Evolutionary conservation across 2,329 filamentous ascomycete species (phyloP), one percentile per base, ranked within the genome.

Genomic region (Penicillium sp.): DNA sequence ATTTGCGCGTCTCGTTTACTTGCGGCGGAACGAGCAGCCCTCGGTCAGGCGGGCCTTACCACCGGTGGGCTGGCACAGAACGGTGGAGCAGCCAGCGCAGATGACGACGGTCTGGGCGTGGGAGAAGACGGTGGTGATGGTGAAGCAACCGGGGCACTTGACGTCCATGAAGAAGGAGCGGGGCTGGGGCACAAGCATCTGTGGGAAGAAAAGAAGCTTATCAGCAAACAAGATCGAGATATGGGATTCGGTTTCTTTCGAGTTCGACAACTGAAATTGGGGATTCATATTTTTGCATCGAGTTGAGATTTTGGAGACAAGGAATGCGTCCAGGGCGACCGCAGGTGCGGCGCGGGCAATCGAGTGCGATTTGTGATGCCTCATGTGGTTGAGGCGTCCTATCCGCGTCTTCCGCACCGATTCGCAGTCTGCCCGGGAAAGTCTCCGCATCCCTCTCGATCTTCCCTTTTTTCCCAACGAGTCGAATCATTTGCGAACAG

Each of bases 131-230:
- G 93, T 98, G 76, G 93, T 98, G 84, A 98, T 98, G 77, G 90
- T 96, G 86, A 97, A 98, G 88, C 93, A 98, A 71, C 93, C 93
- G 75, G 93, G 93, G 88, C 93, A 98, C 87, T 98, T 98, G 82
- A 98, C 93, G 75, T 98, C 93, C 93, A 98, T 98, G 88, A 98
- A 98, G 88, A 97, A 98, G 65, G 91, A 97, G 76, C 93, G 89
- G 70, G 93, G 93, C 63, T 83, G 86, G 69, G 93, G 93, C 73
- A 98, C 93, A 69, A 98, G 88, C 65, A 83, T 90, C 90, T 94
- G 64, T 55, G 43, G 24, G 34, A n/a, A 24, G 47, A 41, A 56
- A 27, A 36, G 24, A 37, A n/a, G 7, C 29, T 32, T 11, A 11
- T 32, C 29, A 32, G 29, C 11, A 32, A 7, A 3, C 8, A 32